Evolutionary conservation across 805 yeast genomes (phyloP), one percentile per base, ranked within the genome.

Genomic region (Candida fluviatilis): DNA sequence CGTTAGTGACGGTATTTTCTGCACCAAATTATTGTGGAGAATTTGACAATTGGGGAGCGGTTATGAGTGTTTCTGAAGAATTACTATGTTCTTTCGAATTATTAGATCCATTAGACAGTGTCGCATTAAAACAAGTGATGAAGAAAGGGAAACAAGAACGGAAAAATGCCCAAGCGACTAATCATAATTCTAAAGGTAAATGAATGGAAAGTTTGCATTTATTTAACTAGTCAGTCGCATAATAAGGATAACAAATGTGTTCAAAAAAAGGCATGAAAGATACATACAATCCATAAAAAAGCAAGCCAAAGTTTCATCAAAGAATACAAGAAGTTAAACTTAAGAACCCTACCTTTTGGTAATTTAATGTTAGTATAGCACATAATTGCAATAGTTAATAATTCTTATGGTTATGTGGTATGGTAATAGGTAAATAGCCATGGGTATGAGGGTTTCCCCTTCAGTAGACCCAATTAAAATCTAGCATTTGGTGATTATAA

Each of bases 41-140:
- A 54, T 82, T 82, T 60, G 80, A 81, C 49, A 82, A 82, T 52
- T 82, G 84, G 80, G 90, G 90, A 13, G 99, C 99, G 2, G 97
- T 91, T 4, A 91, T 91, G 98, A 82, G 95, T 50, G 98, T 91
- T 12, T 78, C 87, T 46, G 96, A 91, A 46, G 97, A 91, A 51
- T 71, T 91, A 47, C 68, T 93, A 40, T 91, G 99, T 62, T 83
- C 93, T 45, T 91, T 91, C 62, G 99, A 91, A 60, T 73, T 91
- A 38, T 70, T 91, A 42, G 96, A 93, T 62, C 99, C 99, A 6
- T 71, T 93, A 50, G 98, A 91, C 63, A 78, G 95, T 36, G 83
- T 84, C 14, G 96, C 96, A 4, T 75, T 93, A 62, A 90, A 91
- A 57, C 96, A 86, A 58, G 93, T 88, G 36, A 88, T 91, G 97